Conservation (phyloP, 495 filamentous ascomycete genomes). For the Acidomyces sp. region DNA sequence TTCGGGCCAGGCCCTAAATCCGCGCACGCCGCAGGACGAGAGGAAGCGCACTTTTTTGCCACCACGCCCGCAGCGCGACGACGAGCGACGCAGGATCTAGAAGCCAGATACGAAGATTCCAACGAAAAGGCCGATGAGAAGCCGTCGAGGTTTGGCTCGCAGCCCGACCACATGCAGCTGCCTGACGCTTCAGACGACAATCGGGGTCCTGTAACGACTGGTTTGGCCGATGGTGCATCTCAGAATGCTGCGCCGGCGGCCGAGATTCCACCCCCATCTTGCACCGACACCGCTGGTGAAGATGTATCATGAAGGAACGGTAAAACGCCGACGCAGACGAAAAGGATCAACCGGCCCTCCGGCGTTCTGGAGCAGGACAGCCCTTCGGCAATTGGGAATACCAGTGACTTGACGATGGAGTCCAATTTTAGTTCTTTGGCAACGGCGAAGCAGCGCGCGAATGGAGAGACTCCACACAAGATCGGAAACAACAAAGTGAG, state of each 20-base stretch:
- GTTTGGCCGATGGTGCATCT: not conserved
- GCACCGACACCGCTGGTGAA: not conserved
- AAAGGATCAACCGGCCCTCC: constrained; percentile 7
- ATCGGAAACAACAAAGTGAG: not conserved
- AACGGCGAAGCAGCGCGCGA: constrained; percentile 3
- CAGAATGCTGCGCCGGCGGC: constrained; percentile 6
- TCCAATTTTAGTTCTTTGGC: constrained; percentile 18
- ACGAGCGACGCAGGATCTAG: not conserved
- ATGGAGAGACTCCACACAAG: too few species aligned
- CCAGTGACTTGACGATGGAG: constrained; percentile 9
- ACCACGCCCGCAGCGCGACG: not conserved
- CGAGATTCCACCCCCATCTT: not conserved
- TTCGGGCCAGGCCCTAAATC: constrained; percentile 6
- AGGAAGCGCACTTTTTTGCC: not conserved
- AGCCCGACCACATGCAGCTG: too few species aligned
- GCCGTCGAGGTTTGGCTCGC: not conserved
- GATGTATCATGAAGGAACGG: constrained; percentile 1
- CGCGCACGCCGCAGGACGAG: constrained; percentile 3
- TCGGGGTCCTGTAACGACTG: too few species aligned
- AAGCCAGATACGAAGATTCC: not conserved
- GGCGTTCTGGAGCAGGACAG: constrained; percentile 5
- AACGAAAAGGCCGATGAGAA: not conserved
- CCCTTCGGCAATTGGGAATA: not conserved
- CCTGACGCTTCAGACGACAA: too few species aligned
- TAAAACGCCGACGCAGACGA: constrained; percentile 12